Evolutionary conservation across 495 filamentous ascomycete genomes (phyloP), one percentile per base, ranked within the genome.

Genomic region (Xylaria bambusicola): DNA sequence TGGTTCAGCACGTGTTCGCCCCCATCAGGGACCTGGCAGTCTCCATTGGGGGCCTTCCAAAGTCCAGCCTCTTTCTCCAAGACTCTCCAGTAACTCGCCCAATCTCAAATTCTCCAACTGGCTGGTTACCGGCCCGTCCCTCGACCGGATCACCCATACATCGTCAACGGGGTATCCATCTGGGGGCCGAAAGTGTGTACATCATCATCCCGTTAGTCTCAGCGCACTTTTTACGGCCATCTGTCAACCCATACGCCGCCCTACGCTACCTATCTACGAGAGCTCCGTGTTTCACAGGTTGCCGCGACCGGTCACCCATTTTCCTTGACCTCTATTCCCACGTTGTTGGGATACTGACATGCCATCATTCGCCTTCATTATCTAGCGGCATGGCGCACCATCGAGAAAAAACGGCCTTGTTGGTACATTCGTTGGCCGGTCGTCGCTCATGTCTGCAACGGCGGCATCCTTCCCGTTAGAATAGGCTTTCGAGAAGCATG

Each of bases 381-480:
- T 54, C 52, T 23, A 12, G 38, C 21, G 40, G 36, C 10, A 17
- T 33, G 36, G 38, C 27, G 21, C n/a, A 13, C 26, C 9, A 9
- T 42, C n/a, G 3, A 15, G 24, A 44, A 6, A 2, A 21, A 21
- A 13, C 0, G 20, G 26, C 6, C n/a, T n/a, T 54, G 52, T 54
- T 54, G 38, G 52, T 54, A 31, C 10, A 33, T 54, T 44, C 23
- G 18, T 44, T 44, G 40, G 52, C 31, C 4, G 24, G 9, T 42
- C 24, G 15, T 44, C 44, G 17, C 40, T 44, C 40, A 31, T 13
- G 31, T 42, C 33, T 48, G 56, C 24, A 42, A 58, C 52, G 44
- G 60, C 53, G 45, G 44, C 46, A 62, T 68, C 65, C 62, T 65
- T 58, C 60, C 44, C 41, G 56, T 44, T 21, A 18, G 10, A 52